Evolutionary conservation across 805 yeast species (phyloP), one percentile per base, ranked within the genome.

Genomic region (Jamesozyma piceae): DNA sequence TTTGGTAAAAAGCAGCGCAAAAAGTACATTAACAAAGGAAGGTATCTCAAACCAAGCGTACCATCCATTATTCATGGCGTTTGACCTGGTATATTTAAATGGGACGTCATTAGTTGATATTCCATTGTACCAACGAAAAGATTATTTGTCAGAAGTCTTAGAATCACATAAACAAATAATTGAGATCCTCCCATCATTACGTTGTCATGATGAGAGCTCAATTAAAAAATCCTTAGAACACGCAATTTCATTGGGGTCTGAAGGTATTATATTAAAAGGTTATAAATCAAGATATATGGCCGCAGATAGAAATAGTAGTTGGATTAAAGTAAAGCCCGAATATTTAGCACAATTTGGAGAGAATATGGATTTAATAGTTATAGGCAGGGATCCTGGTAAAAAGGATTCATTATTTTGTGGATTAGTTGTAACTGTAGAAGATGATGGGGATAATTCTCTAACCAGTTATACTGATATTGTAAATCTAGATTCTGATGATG

Each of bases 291-390:
- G 58, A 14, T 90, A 90, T 57, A 57, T 63, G 2, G 69, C 83
- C 14, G 85, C 77, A n/a, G 73, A 71, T 28, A 65, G 87, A 39
- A 69, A 71, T 35, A 74, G 72, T 15, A 63, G 71, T n/a, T 90
- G 97, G 95, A 67, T 87, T 14, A 90, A 90, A 55, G 74, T 90
- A 2, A 90, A 90, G 58, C 97, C 97, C 0, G 96, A 89, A 51
- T 89, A 88, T 55, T 66, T 88, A 41, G 82, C 78, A 43, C 86
- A 82, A 45, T 82, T 83, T 60, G 95, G 95, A 9, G 95, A 88
- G 49, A 83, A 84, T 53, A 66, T 88, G 47, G 97, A 90, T 60
- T 58, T 88, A 38, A 67, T 79, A 2, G 74, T 90, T 0, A 78
- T 89, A 44, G 98, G 97, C 0, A 81, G 79, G 43, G 78, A 75